Evolutionary conservation across 2,329 filamentous ascomycete species (phyloP), one percentile per base, ranked within the genome.

Genomic region (Colletotrichum sublineola): DNA sequence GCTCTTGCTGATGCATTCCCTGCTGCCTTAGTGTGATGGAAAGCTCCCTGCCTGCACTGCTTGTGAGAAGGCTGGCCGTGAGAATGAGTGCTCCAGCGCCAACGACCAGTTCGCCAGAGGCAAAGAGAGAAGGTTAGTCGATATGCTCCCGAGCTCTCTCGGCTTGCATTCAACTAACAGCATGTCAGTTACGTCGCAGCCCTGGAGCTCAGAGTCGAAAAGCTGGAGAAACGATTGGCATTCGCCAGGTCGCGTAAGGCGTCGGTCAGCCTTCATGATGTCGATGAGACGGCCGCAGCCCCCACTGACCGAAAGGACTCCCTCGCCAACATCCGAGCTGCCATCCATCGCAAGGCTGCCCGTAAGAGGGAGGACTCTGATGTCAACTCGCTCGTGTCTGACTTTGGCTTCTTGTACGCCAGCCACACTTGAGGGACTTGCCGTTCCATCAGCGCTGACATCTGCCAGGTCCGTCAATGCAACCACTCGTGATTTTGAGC

Each of bases 41-140:
- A 98, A 98, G 82, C 86, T 98, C 48, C 96, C 96, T 14, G 95
- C 95, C 9, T 99, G 96, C 80, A 97, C 95, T 9, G 96, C 96
- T 24, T 98, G 96, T 80, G 96, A 98, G 82, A 95, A 95, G 82
- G 94, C 94, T 18, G 95, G 95, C 40, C 92, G 94, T 74, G 91
- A 93, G 67, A 91, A 88, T 73, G 95, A 97, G 80, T 99, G 96
- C 81, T 97, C 95, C 8, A 95, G 95, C 68, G 95, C 95, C 9
- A 98, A 97, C 78, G 96, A 98, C 79, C 95, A 98, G 80, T 98
- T 98, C 82, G 95, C 96, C 0, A 89, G 95, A 74, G 96, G 96
- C 73, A 98, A 98, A 82, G 96, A 98, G 80, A 88, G 96, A 78
- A 98, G 95, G 91, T 91, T 76, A 70, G 82, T 77, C 42, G 18